Conservation (phyloP, 2,329 filamentous ascomycete genomes). For the Nemania abortiva region DNA sequence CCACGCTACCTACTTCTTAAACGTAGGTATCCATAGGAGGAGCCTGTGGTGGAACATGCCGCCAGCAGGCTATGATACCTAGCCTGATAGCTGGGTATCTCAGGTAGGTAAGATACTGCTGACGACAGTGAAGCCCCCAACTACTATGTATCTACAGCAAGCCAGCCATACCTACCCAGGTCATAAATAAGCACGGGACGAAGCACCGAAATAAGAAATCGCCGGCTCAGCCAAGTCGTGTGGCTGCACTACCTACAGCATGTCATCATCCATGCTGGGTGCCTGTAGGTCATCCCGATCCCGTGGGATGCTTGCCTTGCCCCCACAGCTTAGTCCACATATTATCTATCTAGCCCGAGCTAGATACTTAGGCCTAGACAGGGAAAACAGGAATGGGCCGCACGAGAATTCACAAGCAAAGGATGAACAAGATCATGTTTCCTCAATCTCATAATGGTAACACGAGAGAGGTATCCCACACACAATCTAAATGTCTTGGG, state of each 20-base stretch:
- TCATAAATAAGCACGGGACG: not conserved
- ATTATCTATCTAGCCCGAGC: not conserved
- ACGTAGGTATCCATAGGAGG: not conserved
- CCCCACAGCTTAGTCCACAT: slow-evolving; percentile 9
- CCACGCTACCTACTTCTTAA: slow-evolving; percentile 6
- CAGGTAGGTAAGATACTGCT: not conserved
- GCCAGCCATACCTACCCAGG: not conserved
- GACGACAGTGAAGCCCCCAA: not conserved
- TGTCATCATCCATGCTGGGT: slow-evolving; percentile 18
- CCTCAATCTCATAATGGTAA: not conserved
- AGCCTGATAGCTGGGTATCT: not conserved
- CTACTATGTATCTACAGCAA: not conserved
- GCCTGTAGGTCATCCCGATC: slow-evolving; percentile 16
- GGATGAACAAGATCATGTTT: too few relatives aligned
- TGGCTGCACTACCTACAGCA: not conserved
- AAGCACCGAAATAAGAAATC: not conserved
- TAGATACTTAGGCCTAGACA: not conserved
- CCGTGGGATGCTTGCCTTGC: slow-evolving; percentile 2
- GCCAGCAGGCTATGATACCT: slow-evolving; percentile 9
- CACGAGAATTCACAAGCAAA: not conserved
- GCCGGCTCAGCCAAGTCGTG: not conserved
- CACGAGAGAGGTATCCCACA: not conserved
- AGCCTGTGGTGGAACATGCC: slow-evolving; percentile 12
- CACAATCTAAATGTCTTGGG: not conserved
- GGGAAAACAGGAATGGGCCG: not conserved